Conservation (phyloP, 2,329 filamentous ascomycete species). For the Calonectria montana region DNA sequence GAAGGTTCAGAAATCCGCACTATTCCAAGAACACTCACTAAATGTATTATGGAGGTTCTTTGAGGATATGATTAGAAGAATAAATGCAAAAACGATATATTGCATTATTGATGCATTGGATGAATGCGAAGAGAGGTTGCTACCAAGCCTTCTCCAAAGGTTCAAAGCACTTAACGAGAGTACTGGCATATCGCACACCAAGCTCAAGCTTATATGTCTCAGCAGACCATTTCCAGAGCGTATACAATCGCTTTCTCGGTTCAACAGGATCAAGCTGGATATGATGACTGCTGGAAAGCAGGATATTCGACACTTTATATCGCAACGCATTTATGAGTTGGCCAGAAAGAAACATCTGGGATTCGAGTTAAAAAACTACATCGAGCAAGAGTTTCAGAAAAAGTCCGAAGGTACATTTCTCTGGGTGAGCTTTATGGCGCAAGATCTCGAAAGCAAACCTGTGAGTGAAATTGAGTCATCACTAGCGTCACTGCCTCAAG, state of each 20-base stretch:
- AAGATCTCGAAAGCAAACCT: conserved; percentile 15
- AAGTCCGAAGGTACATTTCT: conserved; percentile 21
- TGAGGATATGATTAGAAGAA: fast-evolving
- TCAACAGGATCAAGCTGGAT: neutral
- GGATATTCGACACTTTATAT: neutral
- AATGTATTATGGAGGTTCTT: neutral
- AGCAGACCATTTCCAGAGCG: conserved; percentile 4
- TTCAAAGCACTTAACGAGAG: neutral
- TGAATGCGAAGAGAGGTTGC: neutral
- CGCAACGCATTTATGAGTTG: neutral
- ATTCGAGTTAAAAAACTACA: fast-evolving
- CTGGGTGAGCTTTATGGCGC: conserved; percentile 26
- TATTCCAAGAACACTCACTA: neutral
- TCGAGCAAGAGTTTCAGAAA: conserved; percentile 6
- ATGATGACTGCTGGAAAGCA: neutral
- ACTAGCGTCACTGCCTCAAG: conserved; percentile 8
- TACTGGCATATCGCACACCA: neutral
- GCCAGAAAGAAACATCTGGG: neutral
- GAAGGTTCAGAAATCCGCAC: fast-evolving
- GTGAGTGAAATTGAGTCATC: conserved; percentile 6
- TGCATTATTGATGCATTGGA: conserved; percentile 18
- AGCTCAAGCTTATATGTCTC: neutral
- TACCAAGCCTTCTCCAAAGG: neutral
- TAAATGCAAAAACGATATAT: fast-evolving
- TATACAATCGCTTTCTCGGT: neutral